A percentile compares a stretch with the other conserved stretches of the same genome.
Evolutionary conservation across 306 rosid species (phyloP).

Genomic region (Dalbergia oliveri): DNA sequence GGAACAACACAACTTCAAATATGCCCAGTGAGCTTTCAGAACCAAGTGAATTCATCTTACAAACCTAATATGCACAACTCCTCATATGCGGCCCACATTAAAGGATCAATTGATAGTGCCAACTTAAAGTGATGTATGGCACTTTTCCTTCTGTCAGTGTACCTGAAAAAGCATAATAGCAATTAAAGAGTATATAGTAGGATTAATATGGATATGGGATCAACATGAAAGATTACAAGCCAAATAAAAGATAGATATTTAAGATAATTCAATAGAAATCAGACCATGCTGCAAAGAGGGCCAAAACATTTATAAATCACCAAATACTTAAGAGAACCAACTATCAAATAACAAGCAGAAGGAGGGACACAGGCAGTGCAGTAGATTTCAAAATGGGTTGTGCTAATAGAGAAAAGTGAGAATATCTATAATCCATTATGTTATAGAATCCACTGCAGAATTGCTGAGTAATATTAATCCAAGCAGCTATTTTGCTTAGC

Average conservation of each 20-base stretch:
- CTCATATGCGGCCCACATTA: slow-evolving; percentile 87
- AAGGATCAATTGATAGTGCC: slow-evolving; percentile 59
- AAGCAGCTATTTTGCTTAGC: slow-evolving; percentile 2
- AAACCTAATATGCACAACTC: slow-evolving; percentile 93
- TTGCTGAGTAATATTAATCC: slow-evolving; percentile 15
- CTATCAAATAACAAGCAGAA: slow-evolving; percentile 38
- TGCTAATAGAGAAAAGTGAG: slow-evolving; percentile 3
- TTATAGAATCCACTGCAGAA: slow-evolving; percentile 1
- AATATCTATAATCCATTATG: slow-evolving; percentile 7
- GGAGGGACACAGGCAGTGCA: neutral
- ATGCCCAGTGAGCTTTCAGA: neutral
- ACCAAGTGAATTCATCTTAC: slow-evolving; percentile 40
- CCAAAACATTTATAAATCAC: slow-evolving; percentile 29
- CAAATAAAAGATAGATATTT: neutral
- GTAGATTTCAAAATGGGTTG: slow-evolving; percentile 2
- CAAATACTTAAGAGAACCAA: slow-evolving; percentile 42
- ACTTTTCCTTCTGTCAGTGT: slow-evolving; percentile 61
- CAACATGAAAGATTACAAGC: slow-evolving; percentile 20
- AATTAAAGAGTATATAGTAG: slow-evolving; percentile 18
- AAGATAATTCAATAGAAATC: slow-evolving; percentile 29
- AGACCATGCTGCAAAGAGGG: slow-evolving; percentile 5
- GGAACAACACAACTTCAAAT: slow-evolving; percentile 11
- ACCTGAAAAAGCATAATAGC: slow-evolving; percentile 47
- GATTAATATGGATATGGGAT: slow-evolving; percentile 27
- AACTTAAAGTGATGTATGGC: slow-evolving; percentile 58